Percentiles rank a stretch among this genome's conserved stretches.
phyloP scores from a whole-genome alignment of 306 rosid genomes.

The Inga leiocalycina region DNA sequence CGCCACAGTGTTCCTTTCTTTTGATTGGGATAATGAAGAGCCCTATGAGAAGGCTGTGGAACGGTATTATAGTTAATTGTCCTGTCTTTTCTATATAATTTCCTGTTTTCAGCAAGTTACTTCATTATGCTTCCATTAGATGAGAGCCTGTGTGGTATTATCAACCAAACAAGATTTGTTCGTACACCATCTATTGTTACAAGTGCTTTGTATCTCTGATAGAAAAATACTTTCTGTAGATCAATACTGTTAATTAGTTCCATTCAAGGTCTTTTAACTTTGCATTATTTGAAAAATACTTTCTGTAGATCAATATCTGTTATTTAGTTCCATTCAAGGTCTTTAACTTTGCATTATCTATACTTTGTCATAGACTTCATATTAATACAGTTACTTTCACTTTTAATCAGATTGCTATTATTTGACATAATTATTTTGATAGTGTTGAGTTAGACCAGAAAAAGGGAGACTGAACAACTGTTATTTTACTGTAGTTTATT shows the following conservation, averaged over 20 bases:
- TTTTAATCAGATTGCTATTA: conserved; percentile 7
- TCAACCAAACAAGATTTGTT: conserved; percentile 20
- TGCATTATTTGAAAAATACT: conserved; percentile 7
- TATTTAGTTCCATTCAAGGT: conserved; percentile 31
- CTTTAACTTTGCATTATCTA: conserved; percentile 23
- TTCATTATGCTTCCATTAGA: conserved; percentile 33
- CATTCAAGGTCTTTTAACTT: conserved; percentile 20
- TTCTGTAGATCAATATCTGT: not conserved
- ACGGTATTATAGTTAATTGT: conserved; percentile 57
- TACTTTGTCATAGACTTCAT: conserved; percentile 20
- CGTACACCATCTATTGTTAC: conserved; percentile 14
- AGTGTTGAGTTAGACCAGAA: conserved; percentile 14
- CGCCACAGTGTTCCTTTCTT: conserved; percentile 80
- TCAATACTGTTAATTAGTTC: conserved; percentile 24
- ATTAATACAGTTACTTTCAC: not conserved
- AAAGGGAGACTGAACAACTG: conserved; percentile 16
- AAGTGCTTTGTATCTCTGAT: not conserved
- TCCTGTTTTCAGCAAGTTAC: conserved; percentile 3
- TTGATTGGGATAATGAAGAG: conserved; percentile 96
- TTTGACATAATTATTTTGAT: conserved; percentile 5
- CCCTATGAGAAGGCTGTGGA: conserved; percentile 90
- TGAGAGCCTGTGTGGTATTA: conserved; percentile 24
- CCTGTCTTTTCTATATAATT: conserved; percentile 22
- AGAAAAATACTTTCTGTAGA: not conserved
- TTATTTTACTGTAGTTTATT: not conserved